Evolutionary conservation across 306 rosid genomes (phyloP), one percentile per base, ranked within the genome.

Genomic region (Trifolium repens): DNA sequence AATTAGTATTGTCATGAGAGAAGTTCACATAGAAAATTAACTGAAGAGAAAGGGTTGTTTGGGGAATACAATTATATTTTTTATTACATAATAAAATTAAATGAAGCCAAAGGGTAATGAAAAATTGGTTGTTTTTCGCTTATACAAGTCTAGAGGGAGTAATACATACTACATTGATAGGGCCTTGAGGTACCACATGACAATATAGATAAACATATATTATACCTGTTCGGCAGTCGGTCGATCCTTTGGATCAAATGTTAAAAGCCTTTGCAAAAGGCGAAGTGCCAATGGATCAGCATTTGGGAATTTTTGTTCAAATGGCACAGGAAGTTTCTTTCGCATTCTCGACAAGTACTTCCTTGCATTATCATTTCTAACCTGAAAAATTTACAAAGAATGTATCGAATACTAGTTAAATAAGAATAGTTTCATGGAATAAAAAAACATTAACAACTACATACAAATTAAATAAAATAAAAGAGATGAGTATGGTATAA

Each of bases 241-340:
- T 50, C 98, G 86, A 76, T 93, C 89, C 84, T 88, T 93, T 22
- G 98, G 96, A 86, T 93, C 93, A 84, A 93, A 93, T 17, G 97
- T 91, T 69, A 93, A 67, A 44, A 91, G 87, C 79, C 87, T 88
- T 74, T 85, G 87, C 82, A 92, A 72, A 24, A 93, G 83, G 50
- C 72, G 73, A 49, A 89, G 81, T 57, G 96, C 97, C 49, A 76
- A 67, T 40, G 97, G 97, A 84, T 93, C 98, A 2, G 82, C 89
- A 79, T 88, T 81, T 3, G 91, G 84, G 83, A 93, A 91, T 76
- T 85, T 93, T 30, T 82, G 84, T 54, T 84, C 85, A 81, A 93
- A 91, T 22, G 85, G 79, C 46, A 88, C 86, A 0, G 86, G 79
- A 42, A 69, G 27, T 65, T 91, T 91, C 75, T 72, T 86, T 67